Evolutionary conservation across 2,329 filamentous ascomycete species (phyloP), one percentile per base, ranked within the genome.

Genomic region (Hymenoscyphus repandus): DNA sequence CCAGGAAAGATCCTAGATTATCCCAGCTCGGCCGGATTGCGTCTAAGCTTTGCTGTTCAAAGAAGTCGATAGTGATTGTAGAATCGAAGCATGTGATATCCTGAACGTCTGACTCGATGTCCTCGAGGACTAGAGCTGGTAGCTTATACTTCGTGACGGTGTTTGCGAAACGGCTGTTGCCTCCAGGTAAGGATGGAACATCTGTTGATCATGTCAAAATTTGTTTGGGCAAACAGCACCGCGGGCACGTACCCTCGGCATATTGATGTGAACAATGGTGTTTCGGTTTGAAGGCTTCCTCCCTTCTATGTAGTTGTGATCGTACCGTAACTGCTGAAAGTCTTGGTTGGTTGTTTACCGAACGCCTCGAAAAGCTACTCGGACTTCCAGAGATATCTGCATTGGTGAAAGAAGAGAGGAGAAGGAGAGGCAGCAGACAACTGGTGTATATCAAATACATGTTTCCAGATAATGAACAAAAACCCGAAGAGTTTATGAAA

Each of bases 111-210:
- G 34, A 33, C 33, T 59, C 57, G 4, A 59, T 56, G 17, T 59
- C 53, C 51, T 59, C 53, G 6, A 59, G 27, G 27, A 34, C 41
- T 11, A 59, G 47, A 27, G 57, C 47, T 46, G 57, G 57, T 13
- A 56, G 46, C 18, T 47, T 57, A 20, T 59, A 59, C 22, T 33
- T 51, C 47, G 56, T 52, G n/a, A 45, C 46, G 2, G 55, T 59
- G 3, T 50, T 55, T 27, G 55, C 55, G 31, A 52, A 50, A 15
- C 53, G 45, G 5, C 50, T 48, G 18, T 44, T 34, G 30, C 38
- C 15, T 27, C 55, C 52, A 31, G 36, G 37, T 22, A 55, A 32
- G 18, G 52, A 46, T 2, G 54, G 46, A 10, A 42, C 22, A 33
- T 55, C 43, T 39, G 6, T 32, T 50, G 33, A 13, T 9, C n/a